These are phyloP conservation scores for Juglanconis juglandina DNA, from an alignment of 2,329 filamentous ascomycete genomes.

Conservation along the genomic window DNA sequence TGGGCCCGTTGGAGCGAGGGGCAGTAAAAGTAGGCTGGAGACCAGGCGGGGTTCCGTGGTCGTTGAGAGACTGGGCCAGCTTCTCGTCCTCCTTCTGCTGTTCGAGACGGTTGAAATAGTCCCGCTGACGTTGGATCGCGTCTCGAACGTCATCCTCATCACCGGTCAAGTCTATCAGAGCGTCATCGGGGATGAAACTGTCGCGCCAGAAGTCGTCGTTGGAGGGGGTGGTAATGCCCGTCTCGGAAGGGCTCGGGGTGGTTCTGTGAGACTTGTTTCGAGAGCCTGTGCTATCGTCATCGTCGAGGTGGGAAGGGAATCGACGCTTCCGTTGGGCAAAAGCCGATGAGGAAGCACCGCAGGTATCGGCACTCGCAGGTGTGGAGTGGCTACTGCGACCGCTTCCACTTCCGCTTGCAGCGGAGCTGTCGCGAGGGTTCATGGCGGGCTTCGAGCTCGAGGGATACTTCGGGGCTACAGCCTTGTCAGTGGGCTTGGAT, in stretches of 20 bases:
- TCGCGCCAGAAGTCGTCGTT: constrained; percentile 16
- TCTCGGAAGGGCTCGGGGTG: constrained; percentile 19
- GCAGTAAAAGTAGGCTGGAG: background rate
- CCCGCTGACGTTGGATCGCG: constrained; percentile 26
- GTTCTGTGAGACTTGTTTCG: constrained; percentile 17
- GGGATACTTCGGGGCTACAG: background rate
- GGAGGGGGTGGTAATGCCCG: constrained; percentile 10
- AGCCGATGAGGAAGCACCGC: background rate
- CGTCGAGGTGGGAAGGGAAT: constrained; percentile 8
- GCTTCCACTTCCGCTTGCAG: background rate
- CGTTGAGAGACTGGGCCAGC: constrained; percentile 25
- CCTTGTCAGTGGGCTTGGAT: background rate
- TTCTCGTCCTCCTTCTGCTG: constrained; percentile 33
- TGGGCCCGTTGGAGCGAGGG: constrained; percentile 11
- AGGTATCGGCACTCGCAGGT: constrained; percentile 6
- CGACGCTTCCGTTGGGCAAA: constrained; percentile 11
- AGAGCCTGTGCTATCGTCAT: constrained; percentile 6
- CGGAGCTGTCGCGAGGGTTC: background rate
- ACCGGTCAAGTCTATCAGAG: constrained; percentile 42
- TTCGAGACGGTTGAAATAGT: constrained; percentile 35
- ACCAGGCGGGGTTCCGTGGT: background rate
- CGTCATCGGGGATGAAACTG: constrained; percentile 15
- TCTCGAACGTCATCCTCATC: constrained; percentile 23
- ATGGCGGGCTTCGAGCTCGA: constrained; percentile 4
- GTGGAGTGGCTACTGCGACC: constrained; percentile 4